phyloP scores from a whole-genome alignment of 1,284 basidiomycete species.

The Boletus semigastroideus region DNA sequence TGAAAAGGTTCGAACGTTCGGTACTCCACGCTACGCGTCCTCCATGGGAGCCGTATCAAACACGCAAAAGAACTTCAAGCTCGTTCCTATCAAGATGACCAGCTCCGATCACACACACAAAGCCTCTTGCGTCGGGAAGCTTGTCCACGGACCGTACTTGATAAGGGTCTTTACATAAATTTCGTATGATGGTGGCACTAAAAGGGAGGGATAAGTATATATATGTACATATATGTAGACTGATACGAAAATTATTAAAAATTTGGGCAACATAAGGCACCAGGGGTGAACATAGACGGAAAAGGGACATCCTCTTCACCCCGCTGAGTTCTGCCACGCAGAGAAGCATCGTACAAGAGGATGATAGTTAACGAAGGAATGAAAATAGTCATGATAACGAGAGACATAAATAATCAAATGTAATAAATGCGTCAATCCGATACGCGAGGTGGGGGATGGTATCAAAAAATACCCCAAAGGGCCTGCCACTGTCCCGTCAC shows the following conservation, averaged over 20 bases:
- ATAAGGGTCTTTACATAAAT: neutral
- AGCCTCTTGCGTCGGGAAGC: too few relatives aligned
- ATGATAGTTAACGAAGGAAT: neutral
- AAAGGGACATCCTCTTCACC: neutral
- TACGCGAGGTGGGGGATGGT: neutral
- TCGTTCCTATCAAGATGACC: too few relatives aligned
- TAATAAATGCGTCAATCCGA: neutral
- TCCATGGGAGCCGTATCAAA: too few relatives aligned
- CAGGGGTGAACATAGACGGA: neutral
- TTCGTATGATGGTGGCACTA: neutral
- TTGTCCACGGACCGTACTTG: neutral
- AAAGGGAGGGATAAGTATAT: too few relatives aligned
- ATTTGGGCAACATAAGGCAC: neutral
- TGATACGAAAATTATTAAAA: too few relatives aligned
- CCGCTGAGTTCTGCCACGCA: neutral
- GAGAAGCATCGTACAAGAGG: constrained; percentile 7
- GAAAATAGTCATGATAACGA: neutral
- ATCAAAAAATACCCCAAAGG: neutral
- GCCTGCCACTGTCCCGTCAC: neutral
- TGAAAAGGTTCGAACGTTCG: too few relatives aligned
- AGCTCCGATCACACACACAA: neutral
- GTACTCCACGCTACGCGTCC: too few relatives aligned
- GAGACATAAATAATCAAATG: neutral
- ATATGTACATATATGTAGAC: too few relatives aligned
- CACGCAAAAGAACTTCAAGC: too few relatives aligned